These are phyloP conservation scores for Chaetomiaceae sp. DNA, from an alignment of 2,329 filamentous ascomycete species.

Conservation along the genomic window DNA sequence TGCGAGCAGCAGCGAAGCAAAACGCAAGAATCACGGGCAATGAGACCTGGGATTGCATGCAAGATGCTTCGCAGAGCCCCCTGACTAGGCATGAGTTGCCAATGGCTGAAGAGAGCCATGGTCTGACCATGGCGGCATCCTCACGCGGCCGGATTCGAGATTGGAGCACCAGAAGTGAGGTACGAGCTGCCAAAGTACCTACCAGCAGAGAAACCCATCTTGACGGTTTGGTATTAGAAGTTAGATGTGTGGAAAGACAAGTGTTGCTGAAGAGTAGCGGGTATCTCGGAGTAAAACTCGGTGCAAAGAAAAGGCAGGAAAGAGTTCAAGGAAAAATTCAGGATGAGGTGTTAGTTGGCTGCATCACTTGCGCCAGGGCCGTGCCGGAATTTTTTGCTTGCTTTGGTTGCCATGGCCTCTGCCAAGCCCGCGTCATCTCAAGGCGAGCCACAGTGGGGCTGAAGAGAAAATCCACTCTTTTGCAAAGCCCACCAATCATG, in stretches of 20 bases:
- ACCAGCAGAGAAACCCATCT: constrained; percentile 39
- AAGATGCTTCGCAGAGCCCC: neutral
- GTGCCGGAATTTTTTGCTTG: constrained; percentile 23
- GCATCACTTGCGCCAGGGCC: constrained; percentile 3
- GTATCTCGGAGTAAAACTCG: constrained; percentile 12
- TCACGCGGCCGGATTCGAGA: constrained; percentile 1
- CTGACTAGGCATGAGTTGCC: constrained; percentile 11
- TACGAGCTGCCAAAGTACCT: constrained; percentile 25
- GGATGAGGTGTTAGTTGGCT: constrained; percentile 17
- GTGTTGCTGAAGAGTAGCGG: constrained; percentile 19
- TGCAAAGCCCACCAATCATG: constrained; percentile 19
- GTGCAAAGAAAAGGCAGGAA: constrained; percentile 15
- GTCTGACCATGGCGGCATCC: neutral
- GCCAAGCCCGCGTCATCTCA: constrained; percentile 20
- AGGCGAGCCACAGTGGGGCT: constrained; percentile 22
- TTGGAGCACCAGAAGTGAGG: constrained; percentile 2
- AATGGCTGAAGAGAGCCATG: constrained; percentile 23
- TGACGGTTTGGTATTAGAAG: constrained; percentile 27
- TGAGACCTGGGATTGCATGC: neutral
- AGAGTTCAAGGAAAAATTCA: constrained; percentile 16
- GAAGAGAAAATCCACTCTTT: constrained; percentile 4
- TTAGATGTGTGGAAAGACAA: constrained; percentile 17
- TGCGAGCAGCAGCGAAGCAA: neutral
- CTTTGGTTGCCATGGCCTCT: constrained; percentile 18
- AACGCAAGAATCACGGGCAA: neutral